Base-by-base conservation (phyloP, 1,139 yeast species). In the Suhomyces bribrorum region DNA sequence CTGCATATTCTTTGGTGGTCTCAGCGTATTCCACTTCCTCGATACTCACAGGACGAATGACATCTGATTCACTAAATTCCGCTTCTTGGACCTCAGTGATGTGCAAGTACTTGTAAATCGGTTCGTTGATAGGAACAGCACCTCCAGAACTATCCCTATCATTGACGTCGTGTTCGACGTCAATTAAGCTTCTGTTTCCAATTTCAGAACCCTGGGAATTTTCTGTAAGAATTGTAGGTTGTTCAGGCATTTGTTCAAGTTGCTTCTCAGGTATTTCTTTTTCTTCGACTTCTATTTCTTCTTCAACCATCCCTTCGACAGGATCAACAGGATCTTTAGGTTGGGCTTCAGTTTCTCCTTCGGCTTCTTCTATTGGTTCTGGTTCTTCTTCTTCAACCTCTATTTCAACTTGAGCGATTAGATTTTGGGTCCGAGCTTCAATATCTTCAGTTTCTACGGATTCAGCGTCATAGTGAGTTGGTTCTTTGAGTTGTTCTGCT, bases 391-490 rank as follows among this genome's bases (percentile, higher is more conserved):
- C 23, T 29, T 16, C 12, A 17, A n/a, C n/a, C n/a, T 6, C 12
- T 8, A 8, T 25, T 8, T 25, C 7, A 25, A n/a, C 12, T n/a
- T n/a, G n/a, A n/a, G 7, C 24, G 24, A 11, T 7, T 20, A 7
- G 24, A 11, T 20, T 20, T 20, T 7, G 11, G 9, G 11, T 20
- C 24, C 24, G 27, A 25, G 14, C 27, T 7, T 25, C 27, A 8
- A 9, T 25, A 25, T 11, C 14, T 25, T 25, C 27, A 27, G 38
- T 40, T 6, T 43, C 45, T 13, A 42, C 46, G 5, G 42, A 49
- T 13, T 40, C 29, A 6, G 33, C 40, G 23, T 37, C 46, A n/a
- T n/a, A n/a, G n/a, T n/a, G n/a, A 23, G 43, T 15, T 26, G 14
- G 24, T 24, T 25, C 11, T 8, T 17, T 12, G 9, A 3, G 9